phyloP scores from a whole-genome alignment of 1,284 basidiomycete species.

The Ceratobasidium theobromae region DNA sequence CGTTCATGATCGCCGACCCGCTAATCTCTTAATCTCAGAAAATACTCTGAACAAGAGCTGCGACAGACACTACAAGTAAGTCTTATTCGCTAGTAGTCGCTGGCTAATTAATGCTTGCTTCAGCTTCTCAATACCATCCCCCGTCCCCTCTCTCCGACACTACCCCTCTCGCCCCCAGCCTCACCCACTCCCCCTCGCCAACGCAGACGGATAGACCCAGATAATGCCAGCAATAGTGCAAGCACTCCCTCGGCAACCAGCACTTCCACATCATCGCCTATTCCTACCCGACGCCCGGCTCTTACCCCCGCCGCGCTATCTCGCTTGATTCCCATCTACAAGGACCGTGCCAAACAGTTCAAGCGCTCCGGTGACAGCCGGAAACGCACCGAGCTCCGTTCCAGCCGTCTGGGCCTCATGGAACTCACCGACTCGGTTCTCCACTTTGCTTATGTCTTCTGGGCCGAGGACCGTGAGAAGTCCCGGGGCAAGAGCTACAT shows the following conservation, averaged over 20 bases:
- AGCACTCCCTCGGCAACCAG: constrained; percentile 8
- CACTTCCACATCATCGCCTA: constrained; percentile 6
- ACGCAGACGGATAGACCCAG: constrained; percentile 2
- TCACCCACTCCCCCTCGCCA: constrained; percentile 31
- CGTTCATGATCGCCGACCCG: background rate
- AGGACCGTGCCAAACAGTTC: constrained; percentile 32
- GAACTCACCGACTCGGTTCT: constrained; percentile 33
- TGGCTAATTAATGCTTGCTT: constrained; percentile 24
- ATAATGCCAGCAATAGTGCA: background rate
- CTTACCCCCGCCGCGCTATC: constrained; percentile 20
- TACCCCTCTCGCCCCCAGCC: constrained; percentile 32
- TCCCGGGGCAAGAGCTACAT: background rate
- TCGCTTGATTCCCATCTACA: constrained; percentile 24
- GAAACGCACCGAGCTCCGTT: constrained; percentile 13
- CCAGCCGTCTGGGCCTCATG: constrained; percentile 18
- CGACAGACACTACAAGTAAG: constrained; percentile 21
- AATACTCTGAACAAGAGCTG: constrained; percentile 26
- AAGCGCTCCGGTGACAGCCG: constrained; percentile 34
- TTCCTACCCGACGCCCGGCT: constrained; percentile 17
- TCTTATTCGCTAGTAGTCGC: background rate
- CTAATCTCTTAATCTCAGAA: background rate
- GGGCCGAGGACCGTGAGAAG: constrained; percentile 24
- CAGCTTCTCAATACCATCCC: constrained; percentile 33
- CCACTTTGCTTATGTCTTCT: constrained; percentile 35
- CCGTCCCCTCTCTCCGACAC: constrained; percentile 33